Evolutionary conservation across 2,329 filamentous ascomycete species (phyloP).

Genomic region (Trichoderma atrobrunneum): DNA sequence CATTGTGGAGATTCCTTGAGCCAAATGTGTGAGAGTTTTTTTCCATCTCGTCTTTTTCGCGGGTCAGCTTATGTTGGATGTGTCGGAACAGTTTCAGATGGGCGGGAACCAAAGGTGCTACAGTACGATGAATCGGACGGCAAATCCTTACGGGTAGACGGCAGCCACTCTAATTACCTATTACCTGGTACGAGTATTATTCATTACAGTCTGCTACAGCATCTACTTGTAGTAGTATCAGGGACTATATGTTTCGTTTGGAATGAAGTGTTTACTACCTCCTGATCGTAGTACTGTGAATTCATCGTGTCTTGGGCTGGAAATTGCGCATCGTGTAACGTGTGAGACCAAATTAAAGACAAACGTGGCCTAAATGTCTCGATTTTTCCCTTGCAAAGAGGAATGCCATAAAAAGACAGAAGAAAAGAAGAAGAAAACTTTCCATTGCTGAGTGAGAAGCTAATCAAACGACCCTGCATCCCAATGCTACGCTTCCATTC

Average conservation of each 20-base stretch:
- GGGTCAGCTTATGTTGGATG: background rate
- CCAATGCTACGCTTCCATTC: background rate
- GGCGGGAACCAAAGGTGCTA: background rate
- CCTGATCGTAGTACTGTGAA: background rate
- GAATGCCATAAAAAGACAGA: background rate
- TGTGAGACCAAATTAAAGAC: background rate
- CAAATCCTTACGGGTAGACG: too few relatives aligned
- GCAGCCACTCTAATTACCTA: background rate
- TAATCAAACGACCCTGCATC: conserved; percentile 9
- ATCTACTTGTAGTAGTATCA: background rate
- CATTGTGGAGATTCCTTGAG: background rate
- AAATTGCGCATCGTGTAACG: background rate
- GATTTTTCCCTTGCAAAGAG: background rate
- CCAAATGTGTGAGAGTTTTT: background rate
- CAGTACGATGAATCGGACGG: background rate
- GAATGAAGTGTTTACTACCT: background rate
- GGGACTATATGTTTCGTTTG: background rate
- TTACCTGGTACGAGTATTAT: background rate
- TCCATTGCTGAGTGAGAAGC: background rate
- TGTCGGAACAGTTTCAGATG: conserved; percentile 12
- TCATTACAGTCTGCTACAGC: background rate
- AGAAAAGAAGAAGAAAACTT: background rate
- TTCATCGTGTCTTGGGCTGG: background rate
- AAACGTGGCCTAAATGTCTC: background rate
- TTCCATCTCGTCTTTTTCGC: background rate